Percentiles rank a stretch among this genome's conserved stretches.
phyloP scores from a whole-genome alignment of 1,139 yeast genomes.

The Candida dubliniensis region DNA sequence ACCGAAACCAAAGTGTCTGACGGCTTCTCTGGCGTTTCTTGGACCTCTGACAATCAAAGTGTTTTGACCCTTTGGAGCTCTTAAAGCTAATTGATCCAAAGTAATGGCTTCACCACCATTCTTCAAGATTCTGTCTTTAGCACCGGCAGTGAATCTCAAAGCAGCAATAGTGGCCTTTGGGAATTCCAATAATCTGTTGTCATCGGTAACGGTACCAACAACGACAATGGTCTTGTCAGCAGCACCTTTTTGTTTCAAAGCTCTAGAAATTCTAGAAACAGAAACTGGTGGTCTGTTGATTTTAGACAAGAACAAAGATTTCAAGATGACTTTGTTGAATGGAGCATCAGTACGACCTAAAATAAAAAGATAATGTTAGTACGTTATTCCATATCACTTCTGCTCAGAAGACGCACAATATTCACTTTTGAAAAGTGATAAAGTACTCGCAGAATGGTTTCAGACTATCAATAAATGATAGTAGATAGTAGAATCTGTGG shows the following conservation, averaged over 20 bases:
- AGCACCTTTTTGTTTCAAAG: conserved; percentile 81
- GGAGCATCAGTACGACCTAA: conserved; percentile 97
- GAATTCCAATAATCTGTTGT: conserved; percentile 87
- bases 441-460: conserved; percentile 60
- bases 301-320: conserved; percentile 94
- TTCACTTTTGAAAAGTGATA: conserved; percentile 21
- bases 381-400: conserved; percentile 33
- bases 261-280: conserved; percentile 85
- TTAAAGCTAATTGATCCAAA: conserved; percentile 97
- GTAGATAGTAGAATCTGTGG: neutral
- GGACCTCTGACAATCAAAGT: conserved; percentile 98
- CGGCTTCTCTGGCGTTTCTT: conserved; percentile 98
- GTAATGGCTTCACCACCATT: conserved; percentile 99
- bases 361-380: conserved; percentile 39
- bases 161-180: conserved; percentile 99
- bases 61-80: conserved; percentile 99
- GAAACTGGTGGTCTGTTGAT: conserved; percentile 99
- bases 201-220: conserved; percentile 99
- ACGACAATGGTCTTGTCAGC: conserved; percentile 92
- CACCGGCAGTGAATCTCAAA: conserved; percentile 98
- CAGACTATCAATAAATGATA: conserved; percentile 1
- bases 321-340: conserved; percentile 97
- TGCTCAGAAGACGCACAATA: conserved; percentile 62
- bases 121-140: conserved; percentile 95
- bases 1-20: conserved; percentile 99